phyloP scores from a whole-genome alignment of 1,284 basidiomycete species.

The Athelia sp. region DNA sequence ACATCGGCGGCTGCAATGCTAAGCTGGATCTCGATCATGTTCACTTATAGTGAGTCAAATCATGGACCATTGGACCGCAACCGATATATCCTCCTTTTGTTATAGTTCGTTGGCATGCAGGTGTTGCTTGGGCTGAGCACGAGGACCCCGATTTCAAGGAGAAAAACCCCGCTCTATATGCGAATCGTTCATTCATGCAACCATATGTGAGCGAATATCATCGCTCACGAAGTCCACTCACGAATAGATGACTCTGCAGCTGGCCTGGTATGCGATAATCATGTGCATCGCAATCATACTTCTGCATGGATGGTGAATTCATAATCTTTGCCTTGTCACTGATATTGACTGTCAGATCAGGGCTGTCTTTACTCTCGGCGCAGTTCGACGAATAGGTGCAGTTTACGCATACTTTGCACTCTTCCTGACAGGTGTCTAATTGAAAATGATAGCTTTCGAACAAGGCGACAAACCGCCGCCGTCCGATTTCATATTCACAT shows the following conservation, averaged over 20 bases:
- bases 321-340: background rate
- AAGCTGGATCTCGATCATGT: background rate
- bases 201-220: background rate
- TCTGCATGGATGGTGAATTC: constrained; percentile 1
- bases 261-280: background rate
- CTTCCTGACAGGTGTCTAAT: no score
- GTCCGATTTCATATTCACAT: background rate
- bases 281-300: background rate
- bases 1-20: background rate
- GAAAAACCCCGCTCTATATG: background rate
- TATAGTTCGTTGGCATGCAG: background rate
- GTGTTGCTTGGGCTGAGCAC: background rate
- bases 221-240: no score
- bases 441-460: no score
- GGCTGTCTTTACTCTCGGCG: background rate
- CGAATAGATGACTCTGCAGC: no score
- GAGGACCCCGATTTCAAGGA: background rate
- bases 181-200: background rate
- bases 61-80: no score
- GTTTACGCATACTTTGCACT: background rate
- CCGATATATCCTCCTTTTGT: no score
- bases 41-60: background rate
- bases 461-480: no score
- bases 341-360: background rate
- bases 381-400: background rate